Conservation (phyloP, 805 yeast genomes). For the Debaryomyces hansenii region DNA sequence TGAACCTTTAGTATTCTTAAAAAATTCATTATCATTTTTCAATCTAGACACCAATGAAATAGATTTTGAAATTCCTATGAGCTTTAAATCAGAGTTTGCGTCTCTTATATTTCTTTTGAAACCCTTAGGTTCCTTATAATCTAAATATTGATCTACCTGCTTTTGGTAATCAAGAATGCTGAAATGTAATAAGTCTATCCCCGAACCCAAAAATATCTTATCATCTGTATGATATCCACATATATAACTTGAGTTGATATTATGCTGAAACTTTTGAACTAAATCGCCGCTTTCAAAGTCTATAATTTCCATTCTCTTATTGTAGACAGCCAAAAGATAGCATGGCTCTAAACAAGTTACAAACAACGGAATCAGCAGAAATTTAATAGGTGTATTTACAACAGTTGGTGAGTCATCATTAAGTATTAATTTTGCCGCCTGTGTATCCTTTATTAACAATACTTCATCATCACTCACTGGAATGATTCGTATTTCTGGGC, state of each 20-base stretch:
- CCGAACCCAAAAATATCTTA: slow-evolving; percentile 23
- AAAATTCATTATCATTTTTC: slow-evolving; percentile 23
- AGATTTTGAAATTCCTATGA: slow-evolving; percentile 35
- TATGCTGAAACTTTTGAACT: slow-evolving; percentile 35
- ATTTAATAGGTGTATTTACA: slow-evolving; percentile 20
- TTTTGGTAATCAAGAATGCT: slow-evolving; percentile 25
- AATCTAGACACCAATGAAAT: slow-evolving; percentile 30
- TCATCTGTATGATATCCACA: slow-evolving; percentile 11
- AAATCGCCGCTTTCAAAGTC: slow-evolving; percentile 35
- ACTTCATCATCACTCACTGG: slow-evolving; percentile 13
- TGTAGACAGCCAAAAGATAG: slow-evolving; percentile 30
- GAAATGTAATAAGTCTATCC: slow-evolving; percentile 32
- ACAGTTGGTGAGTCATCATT: slow-evolving; percentile 8
- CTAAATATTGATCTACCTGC: slow-evolving; percentile 38
- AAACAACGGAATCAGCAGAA: slow-evolving; percentile 24
- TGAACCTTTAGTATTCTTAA: slow-evolving; percentile 13
- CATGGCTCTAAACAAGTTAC: slow-evolving; percentile 30
- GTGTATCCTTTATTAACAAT: slow-evolving; percentile 35
- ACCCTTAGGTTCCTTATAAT: slow-evolving; percentile 18
- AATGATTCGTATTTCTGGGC: slow-evolving; percentile 26
- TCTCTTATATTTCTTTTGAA: slow-evolving; percentile 19
- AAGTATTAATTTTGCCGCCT: slow-evolving; percentile 16
- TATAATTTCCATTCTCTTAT: slow-evolving; percentile 33
- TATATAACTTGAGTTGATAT: slow-evolving; percentile 25
- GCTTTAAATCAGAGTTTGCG: slow-evolving; percentile 26